These are phyloP conservation scores for Draba incana DNA, from an alignment of 345 rosid genomes.

Conservation along the genomic window DNA sequence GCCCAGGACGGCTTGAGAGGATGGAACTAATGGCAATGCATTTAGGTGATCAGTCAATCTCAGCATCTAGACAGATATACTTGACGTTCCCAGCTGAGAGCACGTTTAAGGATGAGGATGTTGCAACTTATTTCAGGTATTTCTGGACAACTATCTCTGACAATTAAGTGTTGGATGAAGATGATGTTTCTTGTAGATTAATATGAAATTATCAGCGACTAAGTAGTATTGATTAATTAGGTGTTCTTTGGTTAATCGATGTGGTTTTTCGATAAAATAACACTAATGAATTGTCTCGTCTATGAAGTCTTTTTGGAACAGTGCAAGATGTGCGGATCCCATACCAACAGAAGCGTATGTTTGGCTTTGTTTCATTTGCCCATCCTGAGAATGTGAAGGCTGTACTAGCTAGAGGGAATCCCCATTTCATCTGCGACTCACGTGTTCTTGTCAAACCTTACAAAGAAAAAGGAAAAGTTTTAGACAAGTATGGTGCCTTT, in stretches of 20 bases:
- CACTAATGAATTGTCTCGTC: conserved; percentile 23
- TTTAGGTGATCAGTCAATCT: conserved; percentile 64
- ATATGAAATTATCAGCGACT: neutral
- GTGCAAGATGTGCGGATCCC: conserved; percentile 99
- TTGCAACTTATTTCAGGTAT: conserved; percentile 90
- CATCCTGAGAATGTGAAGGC: conserved; percentile 79
- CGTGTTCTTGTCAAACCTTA: conserved; percentile 98
- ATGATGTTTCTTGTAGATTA: conserved; percentile 2
- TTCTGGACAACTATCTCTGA: conserved; percentile 11
- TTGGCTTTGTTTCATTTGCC: conserved; percentile 92
- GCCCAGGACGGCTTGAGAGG: conserved; percentile 52
- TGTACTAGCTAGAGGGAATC: conserved; percentile 84
- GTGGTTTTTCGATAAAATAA: neutral
- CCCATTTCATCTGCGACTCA: conserved; percentile 92
- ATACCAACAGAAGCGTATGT: conserved; percentile 96
- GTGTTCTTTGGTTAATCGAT: conserved; percentile 6
- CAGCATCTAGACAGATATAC: conserved; percentile 87
- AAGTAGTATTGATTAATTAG: conserved; percentile 9
- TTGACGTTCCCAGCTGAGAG: conserved; percentile 97
- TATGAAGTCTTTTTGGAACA: conserved; percentile 74
- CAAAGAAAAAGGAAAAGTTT: conserved; percentile 90
- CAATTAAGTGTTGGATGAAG: neutral
- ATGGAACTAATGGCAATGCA: conserved; percentile 61
- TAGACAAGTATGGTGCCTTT: conserved; percentile 58
- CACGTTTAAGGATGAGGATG: conserved; percentile 92